Conservation (phyloP, 2,329 filamentous ascomycete genomes). For the Trichoderma brevicompactum region DNA sequence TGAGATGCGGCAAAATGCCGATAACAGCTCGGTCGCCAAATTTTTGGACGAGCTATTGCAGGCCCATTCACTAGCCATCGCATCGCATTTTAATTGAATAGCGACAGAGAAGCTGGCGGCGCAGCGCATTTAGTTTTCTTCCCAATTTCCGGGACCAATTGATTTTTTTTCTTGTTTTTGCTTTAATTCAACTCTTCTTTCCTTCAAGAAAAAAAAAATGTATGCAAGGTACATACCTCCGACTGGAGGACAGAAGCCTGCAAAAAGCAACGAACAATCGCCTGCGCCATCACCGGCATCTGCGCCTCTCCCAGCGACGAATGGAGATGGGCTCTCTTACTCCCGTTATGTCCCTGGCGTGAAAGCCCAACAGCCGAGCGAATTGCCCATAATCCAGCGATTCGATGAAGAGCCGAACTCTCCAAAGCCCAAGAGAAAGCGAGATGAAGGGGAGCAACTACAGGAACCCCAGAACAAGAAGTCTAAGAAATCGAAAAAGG, state of each 20-base stretch:
- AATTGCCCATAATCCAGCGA: slow-evolving; percentile 33
- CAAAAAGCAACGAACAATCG: slow-evolving; percentile 1
- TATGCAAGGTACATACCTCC: slow-evolving; percentile 52
- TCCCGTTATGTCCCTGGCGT: slow-evolving; percentile 49
- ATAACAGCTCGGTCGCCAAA: slow-evolving; percentile 44
- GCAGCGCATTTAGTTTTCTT: background rate
- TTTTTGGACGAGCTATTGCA: slow-evolving; percentile 38
- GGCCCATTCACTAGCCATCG: background rate
- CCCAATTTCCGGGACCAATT: slow-evolving; percentile 31
- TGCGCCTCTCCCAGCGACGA: slow-evolving; percentile 17
- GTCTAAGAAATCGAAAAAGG: slow-evolving; percentile 37
- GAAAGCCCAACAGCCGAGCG: slow-evolving; percentile 31
- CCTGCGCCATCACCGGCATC: slow-evolving; percentile 21
- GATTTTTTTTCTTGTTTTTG: background rate
- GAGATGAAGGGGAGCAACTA: slow-evolving; percentile 40
- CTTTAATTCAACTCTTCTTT: background rate
- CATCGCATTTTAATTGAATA: slow-evolving; percentile 7
- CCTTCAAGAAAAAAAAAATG: slow-evolving; percentile 35
- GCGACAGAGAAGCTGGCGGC: background rate
- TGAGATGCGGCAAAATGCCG: slow-evolving; percentile 44
- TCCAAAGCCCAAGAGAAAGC: slow-evolving; percentile 43
- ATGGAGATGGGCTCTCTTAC: slow-evolving; percentile 40
- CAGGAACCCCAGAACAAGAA: slow-evolving; percentile 43
- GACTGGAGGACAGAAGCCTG: slow-evolving; percentile 34
- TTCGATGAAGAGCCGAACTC: slow-evolving; percentile 39